phyloP scores from a whole-genome alignment of 1,284 basidiomycete genomes.

The Cryptococcus sp. region DNA sequence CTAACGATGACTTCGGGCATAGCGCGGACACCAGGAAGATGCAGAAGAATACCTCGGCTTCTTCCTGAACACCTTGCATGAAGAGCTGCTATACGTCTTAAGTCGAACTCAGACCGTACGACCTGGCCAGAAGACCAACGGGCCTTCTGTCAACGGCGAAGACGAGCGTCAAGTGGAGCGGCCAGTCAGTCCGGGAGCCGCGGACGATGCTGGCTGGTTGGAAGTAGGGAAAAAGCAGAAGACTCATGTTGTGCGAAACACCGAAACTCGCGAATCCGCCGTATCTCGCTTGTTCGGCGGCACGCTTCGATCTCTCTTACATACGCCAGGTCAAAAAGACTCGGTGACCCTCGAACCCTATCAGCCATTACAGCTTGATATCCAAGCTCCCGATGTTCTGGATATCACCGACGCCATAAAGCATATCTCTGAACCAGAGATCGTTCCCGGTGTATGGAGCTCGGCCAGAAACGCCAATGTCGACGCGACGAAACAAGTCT shows the following conservation, averaged over 20 bases:
- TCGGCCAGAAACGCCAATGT: slow-evolving; percentile 63
- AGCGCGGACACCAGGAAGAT: slow-evolving; percentile 95
- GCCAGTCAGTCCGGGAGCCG: slow-evolving; percentile 48
- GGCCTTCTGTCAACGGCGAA: slow-evolving; percentile 58
- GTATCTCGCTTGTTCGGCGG: slow-evolving; percentile 92
- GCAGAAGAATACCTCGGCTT: slow-evolving; percentile 99
- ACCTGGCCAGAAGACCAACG: slow-evolving; percentile 32
- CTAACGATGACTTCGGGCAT: slow-evolving; percentile 13
- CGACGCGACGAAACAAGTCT: slow-evolving; percentile 84
- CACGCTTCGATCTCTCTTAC: slow-evolving; percentile 83
- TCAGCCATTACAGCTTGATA: slow-evolving; percentile 85
- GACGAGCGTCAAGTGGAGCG: slow-evolving; percentile 46
- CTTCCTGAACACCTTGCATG: slow-evolving; percentile 91
- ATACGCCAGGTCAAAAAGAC: slow-evolving; percentile 78
- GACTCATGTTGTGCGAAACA: slow-evolving; percentile 75
- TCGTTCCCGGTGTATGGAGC: slow-evolving; percentile 70
- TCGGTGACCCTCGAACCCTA: slow-evolving; percentile 91
- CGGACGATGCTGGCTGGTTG: slow-evolving; percentile 64
- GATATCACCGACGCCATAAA: slow-evolving; percentile 81
- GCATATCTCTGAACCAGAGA: slow-evolving; percentile 77
- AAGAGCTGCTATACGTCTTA: slow-evolving; percentile 75
- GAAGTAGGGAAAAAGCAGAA: slow-evolving; percentile 92
- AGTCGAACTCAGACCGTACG: slow-evolving; percentile 45
- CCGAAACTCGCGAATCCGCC: slow-evolving; percentile 78
- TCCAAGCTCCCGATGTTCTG: slow-evolving; percentile 75